A percentile compares a stretch with the other conserved stretches of the same genome.
Evolutionary conservation across 2,329 filamentous ascomycete genomes (phyloP).

Genomic region (Alternaria angustiovoidea): DNA sequence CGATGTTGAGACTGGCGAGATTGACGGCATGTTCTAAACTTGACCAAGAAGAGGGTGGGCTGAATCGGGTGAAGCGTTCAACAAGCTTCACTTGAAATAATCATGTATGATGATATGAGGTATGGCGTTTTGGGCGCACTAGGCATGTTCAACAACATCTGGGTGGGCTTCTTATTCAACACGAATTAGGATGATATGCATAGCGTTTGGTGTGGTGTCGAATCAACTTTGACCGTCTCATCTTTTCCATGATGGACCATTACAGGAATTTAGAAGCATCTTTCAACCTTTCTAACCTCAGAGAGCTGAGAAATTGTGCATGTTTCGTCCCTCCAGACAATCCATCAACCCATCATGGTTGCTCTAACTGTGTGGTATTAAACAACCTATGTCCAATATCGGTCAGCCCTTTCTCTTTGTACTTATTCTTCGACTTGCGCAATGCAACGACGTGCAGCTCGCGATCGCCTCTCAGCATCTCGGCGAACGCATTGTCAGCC

Average conservation of each 20-base stretch:
- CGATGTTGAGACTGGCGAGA: constrained; percentile 61
- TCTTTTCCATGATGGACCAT: neutral
- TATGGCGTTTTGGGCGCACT: constrained; percentile 10
- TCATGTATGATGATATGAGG: constrained; percentile 8
- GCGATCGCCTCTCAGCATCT: constrained; percentile 12
- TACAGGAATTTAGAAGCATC: neutral
- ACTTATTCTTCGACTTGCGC: constrained; percentile 65
- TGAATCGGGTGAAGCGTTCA: constrained; percentile 7
- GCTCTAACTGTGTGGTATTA: constrained; percentile 60
- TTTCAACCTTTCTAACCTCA: neutral
- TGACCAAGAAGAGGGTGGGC: neutral
- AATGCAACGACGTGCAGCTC: constrained; percentile 60
- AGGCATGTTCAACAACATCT: constrained; percentile 6
- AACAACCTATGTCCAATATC: constrained; percentile 69
- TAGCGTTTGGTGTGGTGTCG: constrained; percentile 7
- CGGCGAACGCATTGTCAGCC: constrained; percentile 18
- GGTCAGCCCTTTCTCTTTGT: constrained; percentile 59
- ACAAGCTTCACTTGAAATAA: constrained; percentile 9
- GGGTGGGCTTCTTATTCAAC: constrained; percentile 8
- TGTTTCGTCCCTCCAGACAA: neutral
- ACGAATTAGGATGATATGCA: neutral
- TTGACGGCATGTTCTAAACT: constrained; percentile 79
- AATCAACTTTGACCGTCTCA: constrained; percentile 6
- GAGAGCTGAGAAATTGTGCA: neutral
- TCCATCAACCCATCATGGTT: neutral